Base-by-base conservation (phyloP, 2,329 filamentous ascomycete genomes). In the Botrytis sinoallii region DNA sequence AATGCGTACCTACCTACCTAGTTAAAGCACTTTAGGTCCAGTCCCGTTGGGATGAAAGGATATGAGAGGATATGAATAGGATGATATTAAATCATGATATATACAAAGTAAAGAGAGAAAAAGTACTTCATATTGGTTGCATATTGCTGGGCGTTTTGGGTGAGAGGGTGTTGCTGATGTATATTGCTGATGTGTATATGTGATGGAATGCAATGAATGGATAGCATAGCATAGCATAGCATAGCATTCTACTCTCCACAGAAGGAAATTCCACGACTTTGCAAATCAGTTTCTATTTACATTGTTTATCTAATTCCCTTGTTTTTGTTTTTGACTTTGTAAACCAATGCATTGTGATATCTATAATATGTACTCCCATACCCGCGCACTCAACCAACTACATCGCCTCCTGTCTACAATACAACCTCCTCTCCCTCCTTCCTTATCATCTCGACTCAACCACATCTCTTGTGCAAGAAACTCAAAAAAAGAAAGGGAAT, bases 101-200 rank as follows among this genome's bases (percentile, higher is more conserved):
- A 42, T 22, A 9, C 14, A 55, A 66, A 55, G 46, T 9, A 66
- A 35, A 46, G 63, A 46, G 42, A 66, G 29, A 66, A 66, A 64
- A 66, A 22, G 18, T 48, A 14, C 25, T 55, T 35, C 25, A 38
- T 35, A 74, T 72, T 42, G 76, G 52, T 69, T 35, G 59, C 69
- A 73, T 71, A 72, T 74, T 44, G 44, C 32, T 66, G 66, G 66
- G 64, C 65, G 72, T 64, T 74, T 71, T 63, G 64, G 32, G 42
- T 67, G 52, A 61, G 73, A 74, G 73, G 48, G 52, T 71, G 29
- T 35, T 60, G 44, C 25, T 60, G 32, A 60, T 60, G 57, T 66
- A 32, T 32, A 3, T 42, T 42, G 40, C 14, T 42, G 40, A 66
- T 71, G 22, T 67, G 60, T 71, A 14, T 38, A 14, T 38, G 44